Base-by-base conservation (phyloP, 305 asterid species). In the Fraxinus paxiana region DNA sequence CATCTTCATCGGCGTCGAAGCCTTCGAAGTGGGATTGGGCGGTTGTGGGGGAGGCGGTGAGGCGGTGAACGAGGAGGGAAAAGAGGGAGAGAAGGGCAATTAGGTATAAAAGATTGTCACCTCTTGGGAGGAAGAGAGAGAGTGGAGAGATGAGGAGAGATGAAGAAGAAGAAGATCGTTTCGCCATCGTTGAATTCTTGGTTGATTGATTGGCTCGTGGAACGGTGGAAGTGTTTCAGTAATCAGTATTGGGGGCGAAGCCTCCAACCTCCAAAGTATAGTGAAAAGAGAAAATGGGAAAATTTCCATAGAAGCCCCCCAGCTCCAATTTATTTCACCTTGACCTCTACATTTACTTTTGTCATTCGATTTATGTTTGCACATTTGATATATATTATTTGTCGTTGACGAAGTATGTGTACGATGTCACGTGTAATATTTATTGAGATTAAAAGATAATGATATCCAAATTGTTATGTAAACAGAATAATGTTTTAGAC, bases 1-100 rank as follows among this genome's bases (percentile, higher is more conserved):
- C 96, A 38, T 83, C 89, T 22, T 95, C 99, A 4, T 94, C 99
- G 86, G 96, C 98, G 70, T 96, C 99, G 88, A 96, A 96, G n/a
- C 98, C 99, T 87, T 96, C 99, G 82, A 96, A 96, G 86, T 94
- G 93, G 84, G 90, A 86, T 73, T 83, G 85, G 73, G 89, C 82
- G 79, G 93, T 70, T 22, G 90, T 5, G 70, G 81, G 37, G 76
- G 90, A 82, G 80, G 92, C 79, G 86, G 93, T 88, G 76, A 92
- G 85, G 86, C 90, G 75, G 78, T 90, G 87, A 84, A 91, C 92
- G 59, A 91, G 92, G 87, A 92, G 94, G 84, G 87, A 75, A 85
- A 86, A 84, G 83, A 92, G 89, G 48, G 97, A 93, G 78, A 87
- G 81, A 5, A 90, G 82, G 75, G 92, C 92, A 84, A 92, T 83